Base-by-base conservation (phyloP, 306 rosid species). In the Sphenostylis stenocarpa region DNA sequence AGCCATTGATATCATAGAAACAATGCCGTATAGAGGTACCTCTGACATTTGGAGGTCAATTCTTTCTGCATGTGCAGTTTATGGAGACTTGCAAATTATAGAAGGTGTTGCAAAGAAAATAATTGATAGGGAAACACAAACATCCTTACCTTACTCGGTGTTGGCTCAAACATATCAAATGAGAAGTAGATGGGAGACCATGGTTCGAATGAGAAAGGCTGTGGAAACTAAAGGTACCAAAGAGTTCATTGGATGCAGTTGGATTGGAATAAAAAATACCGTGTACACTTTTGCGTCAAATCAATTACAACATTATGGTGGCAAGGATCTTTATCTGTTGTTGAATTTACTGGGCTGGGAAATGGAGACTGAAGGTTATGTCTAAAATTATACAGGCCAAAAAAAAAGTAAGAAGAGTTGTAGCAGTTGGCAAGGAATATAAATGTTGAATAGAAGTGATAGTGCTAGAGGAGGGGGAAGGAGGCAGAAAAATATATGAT, bases 111-210 rank as follows among this genome's bases (percentile, higher is more conserved):
- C 94, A 17, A 79, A 77, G 41, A 84, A 43, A 84, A 81, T 91
- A 85, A 85, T 88, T 72, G 87, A 85, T 80, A 76, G 75, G 61
- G 91, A 85, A 52, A 90, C 91, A 8, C 79, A 82, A 3, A 81
- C 85, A 67, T 60, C 84, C 67, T 69, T 91, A 39, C 98, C 96
- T 36, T 88, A 88, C 82, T 34, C 80, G 58, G 89, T 87, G 39
- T 76, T 90, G 80, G 90, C 89, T 67, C 83, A 61, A 48, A 86
- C 84, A 48, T 94, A 88, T 85, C 84, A 80, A 65, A 81, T 84
- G 82, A 85, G 86, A 72, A 92, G 91, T 55, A 79, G 69, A 80
- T 94, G 98, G 98, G 96, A 94, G 86, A 87, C 92, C 72, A 69
- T 80, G 69, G 80, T 91, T 82, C 87, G 90, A 36, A 82, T 85